phyloP scores from a whole-genome alignment of 768 basidiomycete genomes.

The Holtermanniella nyarrowii region DNA sequence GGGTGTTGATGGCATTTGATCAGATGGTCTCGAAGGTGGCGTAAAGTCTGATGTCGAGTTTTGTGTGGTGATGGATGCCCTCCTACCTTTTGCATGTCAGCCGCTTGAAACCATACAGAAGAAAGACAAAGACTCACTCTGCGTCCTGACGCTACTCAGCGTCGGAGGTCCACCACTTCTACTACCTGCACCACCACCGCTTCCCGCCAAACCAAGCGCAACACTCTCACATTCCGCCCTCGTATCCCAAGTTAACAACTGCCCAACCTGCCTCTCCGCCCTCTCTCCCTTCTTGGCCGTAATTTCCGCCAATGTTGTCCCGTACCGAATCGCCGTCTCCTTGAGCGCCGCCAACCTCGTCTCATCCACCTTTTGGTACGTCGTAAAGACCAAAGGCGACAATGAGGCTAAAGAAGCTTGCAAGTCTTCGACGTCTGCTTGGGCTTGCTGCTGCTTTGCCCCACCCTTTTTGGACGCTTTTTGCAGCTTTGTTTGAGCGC shows the following conservation, averaged over 20 bases:
- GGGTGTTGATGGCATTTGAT: background rate
- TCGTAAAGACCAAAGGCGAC: constrained; percentile 35
- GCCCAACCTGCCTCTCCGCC: constrained; percentile 30
- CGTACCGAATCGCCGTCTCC: constrained; percentile 38
- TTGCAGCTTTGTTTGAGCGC: constrained; percentile 30
- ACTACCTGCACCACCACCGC: constrained; percentile 14
- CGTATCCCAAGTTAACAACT: constrained; percentile 35
- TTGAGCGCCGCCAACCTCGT: constrained; percentile 32
- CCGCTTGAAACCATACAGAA: background rate
- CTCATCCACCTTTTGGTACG: constrained; percentile 35
- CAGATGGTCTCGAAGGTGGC: constrained; percentile 11
- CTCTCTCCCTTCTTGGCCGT: constrained; percentile 30
- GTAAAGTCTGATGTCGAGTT: constrained; percentile 20
- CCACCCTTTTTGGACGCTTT: constrained; percentile 36
- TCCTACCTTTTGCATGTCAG: constrained; percentile 7
- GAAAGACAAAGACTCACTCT: constrained; percentile 17
- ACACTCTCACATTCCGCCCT: constrained; percentile 19
- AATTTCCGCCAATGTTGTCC: constrained; percentile 35
- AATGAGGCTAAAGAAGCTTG: constrained; percentile 22
- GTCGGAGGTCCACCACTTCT: constrained; percentile 4
- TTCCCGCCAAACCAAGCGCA: constrained; percentile 24
- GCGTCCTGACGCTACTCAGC: constrained; percentile 7
- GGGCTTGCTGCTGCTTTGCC: constrained; percentile 26
- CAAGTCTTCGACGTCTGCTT: constrained; percentile 25
- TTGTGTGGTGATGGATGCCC: constrained; percentile 14